Evolutionary conservation across 225 moss, liverwort and hornwort species (phyloP), one percentile per base, ranked within the genome.

Genomic region (Physcomitrellopsis africana): DNA sequence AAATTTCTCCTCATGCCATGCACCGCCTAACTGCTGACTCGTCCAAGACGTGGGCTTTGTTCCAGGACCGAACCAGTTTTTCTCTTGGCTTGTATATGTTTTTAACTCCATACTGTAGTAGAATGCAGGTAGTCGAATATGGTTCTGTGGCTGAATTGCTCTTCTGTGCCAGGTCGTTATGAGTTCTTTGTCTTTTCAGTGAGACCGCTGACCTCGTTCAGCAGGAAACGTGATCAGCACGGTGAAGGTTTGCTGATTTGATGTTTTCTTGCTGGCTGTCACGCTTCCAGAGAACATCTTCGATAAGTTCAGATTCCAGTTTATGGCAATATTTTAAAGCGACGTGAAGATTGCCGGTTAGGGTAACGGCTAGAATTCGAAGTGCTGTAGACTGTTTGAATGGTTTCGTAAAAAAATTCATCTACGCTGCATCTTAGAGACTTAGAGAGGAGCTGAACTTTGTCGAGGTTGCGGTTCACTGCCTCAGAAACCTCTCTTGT

Each of bases 171-270:
- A 63, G 43, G 43, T 61, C 24, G 7, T 4, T 37, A 7, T 37
- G 32, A 64, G 55, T n/a, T 12, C 4, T 17, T 37, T 0, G 13
- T 44, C 27, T 29, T 56, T 14, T n/a, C 13, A 27, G 18, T 45
- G 10, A 27, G 19, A 9, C 26, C 55, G 63, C 17, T 22, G 11
- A 20, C n/a, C n/a, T 43, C 26, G 13, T 24, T 65, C 18, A 7
- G n/a, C 9, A 24, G 53, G 12, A n/a, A 65, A 18, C 13, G 18
- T 4, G 32, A 37, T 4, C 32, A 74, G 24, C 17, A 13, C 9
- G 26, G 55, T 46, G 56, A 56, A 24, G 45, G 51, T 61, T 32
- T 41, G 72, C 51, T 20, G 37, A 72, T 37, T 49, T 18, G 32
- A 26, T 27, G 32, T 65, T 12, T 43, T n/a, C 22, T 63, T 26